A percentile compares a stretch with the other conserved stretches of the same genome.
These are phyloP conservation scores for Stachybotrys echinatus DNA, from an alignment of 2,329 filamentous ascomycete species.

Conservation along the genomic window DNA sequence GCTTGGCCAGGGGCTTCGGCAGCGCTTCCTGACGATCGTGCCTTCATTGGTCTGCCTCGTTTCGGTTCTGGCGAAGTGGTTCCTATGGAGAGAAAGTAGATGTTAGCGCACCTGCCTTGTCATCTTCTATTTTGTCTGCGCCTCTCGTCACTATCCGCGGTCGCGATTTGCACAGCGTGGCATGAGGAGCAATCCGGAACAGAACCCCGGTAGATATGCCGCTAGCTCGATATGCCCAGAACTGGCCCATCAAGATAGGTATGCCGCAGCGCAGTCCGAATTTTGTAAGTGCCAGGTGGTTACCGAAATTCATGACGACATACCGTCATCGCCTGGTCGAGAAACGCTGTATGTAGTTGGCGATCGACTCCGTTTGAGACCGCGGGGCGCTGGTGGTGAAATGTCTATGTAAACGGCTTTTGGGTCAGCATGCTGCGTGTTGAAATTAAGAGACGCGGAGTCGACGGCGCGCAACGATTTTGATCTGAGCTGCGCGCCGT, in stretches of 20 bases:
- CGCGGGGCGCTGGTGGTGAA: conserved; percentile 36
- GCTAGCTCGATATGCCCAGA: too few species aligned
- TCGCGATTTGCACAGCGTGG: too few species aligned
- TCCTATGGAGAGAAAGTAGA: conserved; percentile 32
- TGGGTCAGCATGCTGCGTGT: not conserved
- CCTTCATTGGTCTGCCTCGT: conserved; percentile 59
- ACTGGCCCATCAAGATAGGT: not conserved
- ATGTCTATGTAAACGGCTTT: not conserved
- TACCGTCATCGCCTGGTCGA: conserved; percentile 66
- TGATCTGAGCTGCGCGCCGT: too few species aligned
- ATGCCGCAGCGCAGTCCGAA: not conserved
- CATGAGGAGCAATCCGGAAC: too few species aligned
- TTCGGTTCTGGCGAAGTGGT: conserved; percentile 45
- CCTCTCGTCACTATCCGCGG: too few species aligned
- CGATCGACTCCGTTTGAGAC: conserved; percentile 75
- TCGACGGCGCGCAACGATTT: too few species aligned
- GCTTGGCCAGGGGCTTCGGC: conserved; percentile 54
- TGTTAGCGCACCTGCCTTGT: conserved; percentile 11
- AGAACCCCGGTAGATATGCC: too few species aligned
- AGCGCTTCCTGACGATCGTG: conserved; percentile 43
- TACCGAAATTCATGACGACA: conserved; percentile 38
- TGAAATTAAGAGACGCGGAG: too few species aligned
- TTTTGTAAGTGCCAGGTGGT: not conserved
- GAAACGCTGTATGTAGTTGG: conserved; percentile 56
- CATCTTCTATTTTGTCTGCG: not conserved